Conservation (phyloP, 495 filamentous ascomycete genomes). For the Neurospora sublineolata region DNA sequence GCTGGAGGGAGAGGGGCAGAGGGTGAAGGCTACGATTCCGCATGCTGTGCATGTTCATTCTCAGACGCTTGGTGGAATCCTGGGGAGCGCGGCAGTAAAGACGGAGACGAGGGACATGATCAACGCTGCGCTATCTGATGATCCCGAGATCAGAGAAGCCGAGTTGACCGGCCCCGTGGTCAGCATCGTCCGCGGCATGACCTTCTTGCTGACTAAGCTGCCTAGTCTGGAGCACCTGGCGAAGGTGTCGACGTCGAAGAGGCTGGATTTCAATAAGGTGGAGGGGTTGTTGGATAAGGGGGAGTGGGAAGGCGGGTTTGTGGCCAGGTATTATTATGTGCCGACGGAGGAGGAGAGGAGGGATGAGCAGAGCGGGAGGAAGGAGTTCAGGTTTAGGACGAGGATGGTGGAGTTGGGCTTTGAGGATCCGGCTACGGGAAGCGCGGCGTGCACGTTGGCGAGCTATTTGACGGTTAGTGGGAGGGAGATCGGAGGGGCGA, state of each 20-base stretch:
- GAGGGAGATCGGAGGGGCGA: constrained; percentile 19
- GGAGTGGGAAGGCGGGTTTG: constrained; percentile 41
- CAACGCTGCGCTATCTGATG: constrained; percentile 11
- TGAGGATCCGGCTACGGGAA: constrained; percentile 63
- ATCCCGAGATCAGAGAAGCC: constrained; percentile 16
- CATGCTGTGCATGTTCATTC: constrained; percentile 55
- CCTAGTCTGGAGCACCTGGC: constrained; percentile 33
- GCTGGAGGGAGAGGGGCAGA: not conserved
- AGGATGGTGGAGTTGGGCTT: constrained; percentile 46
- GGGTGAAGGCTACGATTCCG: constrained; percentile 46
- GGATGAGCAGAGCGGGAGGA: constrained; percentile 10
- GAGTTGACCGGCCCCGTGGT: constrained; percentile 38
- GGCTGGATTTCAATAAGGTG: constrained; percentile 18
- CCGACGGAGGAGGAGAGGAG: constrained; percentile 15
- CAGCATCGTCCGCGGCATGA: constrained; percentile 62
- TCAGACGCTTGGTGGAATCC: constrained; percentile 15
- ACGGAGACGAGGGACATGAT: not conserved
- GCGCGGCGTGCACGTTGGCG: constrained; percentile 45
- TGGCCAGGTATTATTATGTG: constrained; percentile 46
- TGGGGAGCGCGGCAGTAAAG: not conserved
- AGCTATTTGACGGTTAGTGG: constrained; percentile 44
- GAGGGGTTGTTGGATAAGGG: constrained; percentile 40
- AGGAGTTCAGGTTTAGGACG: constrained; percentile 15
- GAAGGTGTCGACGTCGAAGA: constrained; percentile 14
- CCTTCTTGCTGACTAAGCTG: constrained; percentile 47